Evolutionary conservation across 352 stramenopile species (phyloP).

Genomic region (Blastocystis sp.): DNA sequence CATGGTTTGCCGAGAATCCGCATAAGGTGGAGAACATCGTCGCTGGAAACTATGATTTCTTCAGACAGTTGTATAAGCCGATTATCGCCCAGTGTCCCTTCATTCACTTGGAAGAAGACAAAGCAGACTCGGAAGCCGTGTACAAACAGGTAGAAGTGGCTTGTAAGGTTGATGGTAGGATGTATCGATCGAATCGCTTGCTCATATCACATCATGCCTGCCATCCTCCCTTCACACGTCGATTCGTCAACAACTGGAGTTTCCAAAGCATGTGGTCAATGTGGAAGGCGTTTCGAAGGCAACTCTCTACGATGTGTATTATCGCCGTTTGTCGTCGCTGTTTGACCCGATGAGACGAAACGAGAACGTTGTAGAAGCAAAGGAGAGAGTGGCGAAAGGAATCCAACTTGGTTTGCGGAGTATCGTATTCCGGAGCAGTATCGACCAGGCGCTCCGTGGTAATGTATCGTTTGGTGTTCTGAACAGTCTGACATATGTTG

Average conservation of each 20-base stretch:
- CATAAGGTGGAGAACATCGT: slow-evolving; percentile 58
- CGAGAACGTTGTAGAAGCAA: slow-evolving; percentile 6
- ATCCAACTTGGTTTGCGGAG: slow-evolving; percentile 8
- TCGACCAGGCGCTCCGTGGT: slow-evolving; percentile 27
- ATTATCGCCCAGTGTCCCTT: neutral
- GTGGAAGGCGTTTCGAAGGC: neutral
- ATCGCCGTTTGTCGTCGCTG: slow-evolving; percentile 7
- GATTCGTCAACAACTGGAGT: neutral
- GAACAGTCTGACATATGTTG: slow-evolving; percentile 49
- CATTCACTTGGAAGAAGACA: neutral
- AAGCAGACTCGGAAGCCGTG: neutral
- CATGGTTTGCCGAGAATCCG: slow-evolving; percentile 54
- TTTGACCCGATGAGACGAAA: neutral
- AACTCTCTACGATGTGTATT: neutral
- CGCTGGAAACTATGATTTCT: slow-evolving; percentile 20
- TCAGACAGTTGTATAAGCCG: slow-evolving; percentile 19
- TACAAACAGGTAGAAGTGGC: neutral
- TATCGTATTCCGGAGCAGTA: slow-evolving; percentile 18
- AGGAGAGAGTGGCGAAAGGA: neutral
- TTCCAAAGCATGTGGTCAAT: neutral
- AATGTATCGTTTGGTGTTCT: slow-evolving; percentile 42
- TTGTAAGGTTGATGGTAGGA: neutral
- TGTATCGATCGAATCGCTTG: slow-evolving; percentile 16
- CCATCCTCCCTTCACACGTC: slow-evolving; percentile 5
- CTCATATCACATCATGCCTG: neutral